Conservation (phyloP, 2,329 filamentous ascomycete species). For the Blastomyces gilchristii region DNA sequence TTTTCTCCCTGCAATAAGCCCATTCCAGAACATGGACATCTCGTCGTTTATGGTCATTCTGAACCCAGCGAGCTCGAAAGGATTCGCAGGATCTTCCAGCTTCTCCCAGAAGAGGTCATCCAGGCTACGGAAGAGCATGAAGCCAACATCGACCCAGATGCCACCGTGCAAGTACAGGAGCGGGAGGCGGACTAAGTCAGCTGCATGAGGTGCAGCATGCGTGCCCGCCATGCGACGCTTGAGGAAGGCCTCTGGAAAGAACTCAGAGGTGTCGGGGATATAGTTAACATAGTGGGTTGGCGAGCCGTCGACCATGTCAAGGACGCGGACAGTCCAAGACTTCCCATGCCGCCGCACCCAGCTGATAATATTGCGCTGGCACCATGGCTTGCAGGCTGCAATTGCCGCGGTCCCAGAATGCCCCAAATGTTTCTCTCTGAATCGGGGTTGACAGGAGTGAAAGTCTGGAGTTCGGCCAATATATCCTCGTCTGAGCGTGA, state of each 20-base stretch:
- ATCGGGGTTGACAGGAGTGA: not conserved
- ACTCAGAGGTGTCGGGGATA: conserved; percentile 21
- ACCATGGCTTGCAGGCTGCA: not conserved
- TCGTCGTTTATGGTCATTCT: conserved; percentile 14
- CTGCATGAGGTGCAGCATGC: conserved; percentile 36
- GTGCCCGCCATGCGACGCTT: conserved; percentile 38
- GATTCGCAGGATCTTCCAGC: conserved; percentile 30
- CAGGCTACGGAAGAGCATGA: conserved; percentile 29
- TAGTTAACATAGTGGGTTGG: conserved; percentile 33
- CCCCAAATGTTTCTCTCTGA: not conserved
- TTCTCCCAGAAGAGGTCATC: conserved; percentile 33
- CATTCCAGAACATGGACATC: conserved; percentile 2
- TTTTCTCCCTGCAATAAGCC: conserved; percentile 8
- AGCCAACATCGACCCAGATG: conserved; percentile 35
- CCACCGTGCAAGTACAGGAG: conserved; percentile 32
- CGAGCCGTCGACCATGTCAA: conserved; percentile 30
- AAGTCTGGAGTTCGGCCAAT: not conserved
- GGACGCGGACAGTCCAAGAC: conserved; percentile 30
- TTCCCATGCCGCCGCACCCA: not conserved
- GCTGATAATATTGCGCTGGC: not conserved
- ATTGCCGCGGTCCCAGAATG: not conserved
- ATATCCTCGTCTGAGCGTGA: not conserved
- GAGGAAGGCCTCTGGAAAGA: conserved; percentile 35
- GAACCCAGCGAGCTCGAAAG: conserved; percentile 24
- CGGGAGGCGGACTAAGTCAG: conserved; percentile 41